Evolutionary conservation across 1,284 basidiomycete species (phyloP).

Genomic region (Sparassis latifolia): DNA sequence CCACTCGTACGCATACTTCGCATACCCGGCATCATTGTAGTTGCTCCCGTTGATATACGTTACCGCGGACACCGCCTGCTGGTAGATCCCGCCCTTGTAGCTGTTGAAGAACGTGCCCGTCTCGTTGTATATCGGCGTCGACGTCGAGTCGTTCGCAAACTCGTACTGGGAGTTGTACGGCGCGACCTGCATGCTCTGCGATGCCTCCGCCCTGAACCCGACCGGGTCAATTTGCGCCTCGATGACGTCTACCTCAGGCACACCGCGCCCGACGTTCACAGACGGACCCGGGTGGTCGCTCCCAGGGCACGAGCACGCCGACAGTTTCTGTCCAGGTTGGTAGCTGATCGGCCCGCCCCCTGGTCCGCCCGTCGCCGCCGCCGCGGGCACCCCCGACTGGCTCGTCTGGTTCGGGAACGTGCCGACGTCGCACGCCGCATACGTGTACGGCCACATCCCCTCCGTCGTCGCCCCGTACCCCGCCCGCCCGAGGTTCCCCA

Average conservation of each 20-base stretch:
- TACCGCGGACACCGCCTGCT: conserved; percentile 73
- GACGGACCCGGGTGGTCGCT: conserved; percentile 82
- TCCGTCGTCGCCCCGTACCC: conserved; percentile 81
- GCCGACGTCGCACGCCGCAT: conserved; percentile 79
- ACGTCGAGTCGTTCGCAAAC: conserved; percentile 40
- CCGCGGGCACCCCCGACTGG: conserved; percentile 44
- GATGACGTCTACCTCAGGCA: conserved; percentile 84
- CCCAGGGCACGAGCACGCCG: conserved; percentile 71
- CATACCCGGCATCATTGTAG: conserved; percentile 49
- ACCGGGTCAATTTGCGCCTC: conserved; percentile 53
- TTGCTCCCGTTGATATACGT: conserved; percentile 46
- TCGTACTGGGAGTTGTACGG: conserved; percentile 55
- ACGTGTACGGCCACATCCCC: conserved; percentile 69
- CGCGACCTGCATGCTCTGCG: conserved; percentile 59
- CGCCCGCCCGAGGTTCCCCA: conserved; percentile 86
- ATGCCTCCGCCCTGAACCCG: conserved; percentile 46
- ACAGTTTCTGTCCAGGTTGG: conserved; percentile 52
- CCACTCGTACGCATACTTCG: conserved; percentile 58
- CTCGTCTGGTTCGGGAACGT: conserved; percentile 75
- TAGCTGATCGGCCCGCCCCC: conserved; percentile 37
- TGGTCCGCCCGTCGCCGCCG: conserved; percentile 42
- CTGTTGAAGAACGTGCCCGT: conserved; percentile 51
- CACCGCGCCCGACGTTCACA: conserved; percentile 59
- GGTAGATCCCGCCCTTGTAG: conserved; percentile 73
- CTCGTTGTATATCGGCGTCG: conserved; percentile 49